These are phyloP conservation scores for Nothomitra cinnamomea DNA, from an alignment of 2,329 filamentous ascomycete genomes.

Conservation along the genomic window DNA sequence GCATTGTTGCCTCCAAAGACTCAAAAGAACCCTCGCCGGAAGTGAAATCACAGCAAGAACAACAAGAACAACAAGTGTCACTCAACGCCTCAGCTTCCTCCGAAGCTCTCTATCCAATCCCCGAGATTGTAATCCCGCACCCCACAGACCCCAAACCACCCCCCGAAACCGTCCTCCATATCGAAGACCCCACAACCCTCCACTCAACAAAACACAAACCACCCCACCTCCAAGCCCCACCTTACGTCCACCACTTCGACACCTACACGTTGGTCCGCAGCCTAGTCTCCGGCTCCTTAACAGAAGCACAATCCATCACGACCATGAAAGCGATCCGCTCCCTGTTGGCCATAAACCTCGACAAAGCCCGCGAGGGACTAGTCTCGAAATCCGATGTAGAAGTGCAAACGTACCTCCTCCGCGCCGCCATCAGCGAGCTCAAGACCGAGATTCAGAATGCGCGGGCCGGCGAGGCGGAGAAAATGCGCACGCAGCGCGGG, in stretches of 20 bases:
- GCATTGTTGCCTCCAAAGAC: no score
- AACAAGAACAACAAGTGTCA: no score
- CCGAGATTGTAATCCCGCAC: background rate
- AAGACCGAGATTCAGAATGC: conserved; percentile 71
- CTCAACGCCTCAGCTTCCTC: background rate
- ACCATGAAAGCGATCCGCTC: conserved; percentile 84
- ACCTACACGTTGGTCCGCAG: conserved; percentile 77
- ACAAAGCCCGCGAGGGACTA: conserved; percentile 60
- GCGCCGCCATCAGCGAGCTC: conserved; percentile 82
- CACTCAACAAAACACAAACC: conserved; percentile 29
- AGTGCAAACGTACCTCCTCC: conserved; percentile 90
- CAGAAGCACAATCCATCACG: conserved; percentile 55
- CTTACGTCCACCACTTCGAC: conserved; percentile 92
- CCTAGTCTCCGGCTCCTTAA: conserved; percentile 55
- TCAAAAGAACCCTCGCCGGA: no score
- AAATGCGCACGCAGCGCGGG: conserved; percentile 65
- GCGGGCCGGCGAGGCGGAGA: conserved; percentile 59
- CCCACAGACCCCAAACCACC: background rate
- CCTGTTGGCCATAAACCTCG: conserved; percentile 61
- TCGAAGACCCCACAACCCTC: conserved; percentile 15
- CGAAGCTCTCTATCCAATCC: background rate
- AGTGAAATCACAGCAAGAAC: no score
- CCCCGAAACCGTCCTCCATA: conserved; percentile 15
- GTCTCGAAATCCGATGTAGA: conserved; percentile 87
- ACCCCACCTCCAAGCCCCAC: conserved; percentile 54